These are phyloP conservation scores for Botrytis galanthina DNA, from an alignment of 2,329 filamentous ascomycete species.

Conservation along the genomic window DNA sequence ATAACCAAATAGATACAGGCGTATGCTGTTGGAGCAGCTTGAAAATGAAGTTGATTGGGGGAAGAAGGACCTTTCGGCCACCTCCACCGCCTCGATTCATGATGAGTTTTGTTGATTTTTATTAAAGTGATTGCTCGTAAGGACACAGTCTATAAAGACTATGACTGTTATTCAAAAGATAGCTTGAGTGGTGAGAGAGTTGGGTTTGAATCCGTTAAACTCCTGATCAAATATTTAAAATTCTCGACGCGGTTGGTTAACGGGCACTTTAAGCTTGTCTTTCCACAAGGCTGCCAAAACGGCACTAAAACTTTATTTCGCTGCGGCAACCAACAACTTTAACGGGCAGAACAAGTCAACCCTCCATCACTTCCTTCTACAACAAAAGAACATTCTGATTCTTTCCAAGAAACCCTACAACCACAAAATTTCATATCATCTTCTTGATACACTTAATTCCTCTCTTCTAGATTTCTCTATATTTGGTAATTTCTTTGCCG, in stretches of 20 bases:
- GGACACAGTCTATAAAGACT: background rate
- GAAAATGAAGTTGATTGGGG: conserved; percentile 87
- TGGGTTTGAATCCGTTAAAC: conserved; percentile 15
- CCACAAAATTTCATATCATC: background rate
- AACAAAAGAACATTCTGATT: conserved; percentile 17
- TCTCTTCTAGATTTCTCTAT: background rate
- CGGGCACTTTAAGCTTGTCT: background rate
- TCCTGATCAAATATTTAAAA: conserved; percentile 10
- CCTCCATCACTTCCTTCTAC: background rate
- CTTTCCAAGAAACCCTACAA: conserved; percentile 14
- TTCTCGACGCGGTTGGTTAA: conserved; percentile 13
- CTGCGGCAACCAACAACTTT: conserved; percentile 17
- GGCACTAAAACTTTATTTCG: conserved; percentile 22
- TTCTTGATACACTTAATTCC: background rate
- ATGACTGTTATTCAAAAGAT: background rate
- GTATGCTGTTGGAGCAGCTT: conserved; percentile 77
- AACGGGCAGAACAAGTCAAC: background rate
- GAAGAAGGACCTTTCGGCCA: conserved; percentile 66
- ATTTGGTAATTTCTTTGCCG: background rate
- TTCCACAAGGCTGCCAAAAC: conserved; percentile 17
- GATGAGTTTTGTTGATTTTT: conserved; percentile 18
- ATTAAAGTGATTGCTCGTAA: background rate
- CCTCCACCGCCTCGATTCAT: conserved; percentile 41
- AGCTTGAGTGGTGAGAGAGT: background rate
- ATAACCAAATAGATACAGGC: conserved; percentile 92